phyloP scores from a whole-genome alignment of 2,329 filamentous ascomycete genomes.

The Alternaria sp. region DNA sequence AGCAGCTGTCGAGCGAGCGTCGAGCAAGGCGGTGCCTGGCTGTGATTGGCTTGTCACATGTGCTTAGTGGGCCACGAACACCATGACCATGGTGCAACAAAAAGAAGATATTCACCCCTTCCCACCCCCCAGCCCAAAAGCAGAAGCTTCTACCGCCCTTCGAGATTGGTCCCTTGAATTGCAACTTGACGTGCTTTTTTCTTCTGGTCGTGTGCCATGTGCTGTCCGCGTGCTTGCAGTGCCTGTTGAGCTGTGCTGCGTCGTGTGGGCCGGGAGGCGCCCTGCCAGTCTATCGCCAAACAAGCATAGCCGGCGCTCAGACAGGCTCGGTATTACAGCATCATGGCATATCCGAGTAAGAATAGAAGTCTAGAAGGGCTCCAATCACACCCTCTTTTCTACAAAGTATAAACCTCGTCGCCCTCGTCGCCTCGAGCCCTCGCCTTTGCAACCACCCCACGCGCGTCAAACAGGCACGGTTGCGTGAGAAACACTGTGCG shows the following conservation, averaged over 20 bases:
- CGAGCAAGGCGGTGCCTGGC: conserved; percentile 13
- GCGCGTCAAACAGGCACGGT: conserved; percentile 10
- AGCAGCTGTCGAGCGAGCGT: conserved; percentile 23
- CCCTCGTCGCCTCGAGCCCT: neutral
- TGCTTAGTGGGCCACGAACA: conserved; percentile 10
- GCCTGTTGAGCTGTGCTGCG: conserved; percentile 21
- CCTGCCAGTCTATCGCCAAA: conserved; percentile 22
- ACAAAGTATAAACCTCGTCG: neutral
- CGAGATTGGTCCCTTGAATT: neutral
- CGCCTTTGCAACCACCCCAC: neutral
- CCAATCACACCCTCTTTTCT: neutral
- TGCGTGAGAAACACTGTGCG: conserved; percentile 14
- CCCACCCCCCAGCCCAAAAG: conserved; percentile 2
- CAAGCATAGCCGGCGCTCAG: conserved; percentile 15
- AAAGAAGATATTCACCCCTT: conserved; percentile 9
- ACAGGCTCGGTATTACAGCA: conserved; percentile 25
- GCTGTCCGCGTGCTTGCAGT: conserved; percentile 5
- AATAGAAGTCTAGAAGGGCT: conserved; percentile 7
- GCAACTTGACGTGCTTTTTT: neutral
- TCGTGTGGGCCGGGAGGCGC: conserved; percentile 10
- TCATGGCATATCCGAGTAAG: conserved; percentile 11
- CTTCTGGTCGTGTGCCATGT: conserved; percentile 4
- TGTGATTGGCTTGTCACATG: conserved; percentile 14
- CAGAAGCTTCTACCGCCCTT: neutral
- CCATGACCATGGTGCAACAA: conserved; percentile 7